phyloP scores from a whole-genome alignment of 768 basidiomycete species.

The Leccinum fibrillosum region DNA sequence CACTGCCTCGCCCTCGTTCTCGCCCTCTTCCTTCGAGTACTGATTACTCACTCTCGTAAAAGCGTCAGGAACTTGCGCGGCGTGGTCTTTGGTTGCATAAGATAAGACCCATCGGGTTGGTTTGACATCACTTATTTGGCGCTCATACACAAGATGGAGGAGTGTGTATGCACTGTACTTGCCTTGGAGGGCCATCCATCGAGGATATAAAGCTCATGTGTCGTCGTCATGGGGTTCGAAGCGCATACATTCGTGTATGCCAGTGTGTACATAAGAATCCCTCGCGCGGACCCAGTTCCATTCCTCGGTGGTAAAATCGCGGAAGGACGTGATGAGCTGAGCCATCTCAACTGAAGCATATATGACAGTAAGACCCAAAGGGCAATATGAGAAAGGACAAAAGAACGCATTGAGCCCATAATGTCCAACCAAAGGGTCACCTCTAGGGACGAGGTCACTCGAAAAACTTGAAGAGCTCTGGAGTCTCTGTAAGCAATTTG shows the following conservation, averaged over 20 bases:
- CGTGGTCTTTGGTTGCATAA: not conserved
- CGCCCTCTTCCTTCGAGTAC: not conserved
- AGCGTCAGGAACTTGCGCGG: conserved; percentile 18
- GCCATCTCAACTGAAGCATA: conserved; percentile 29
- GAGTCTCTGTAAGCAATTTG: conserved; percentile 46
- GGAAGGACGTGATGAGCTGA: conserved; percentile 43
- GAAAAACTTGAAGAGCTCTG: conserved; percentile 39
- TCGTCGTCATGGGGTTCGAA: conserved; percentile 41
- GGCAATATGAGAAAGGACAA: not conserved
- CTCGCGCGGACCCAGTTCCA: conserved; percentile 52
- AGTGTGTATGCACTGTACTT: not conserved
- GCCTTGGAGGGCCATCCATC: conserved; percentile 53
- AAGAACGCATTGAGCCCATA: conserved; percentile 46
- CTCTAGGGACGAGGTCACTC: conserved; percentile 31
- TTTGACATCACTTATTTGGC: too few relatives aligned
- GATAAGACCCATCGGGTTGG: too few relatives aligned
- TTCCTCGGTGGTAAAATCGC: conserved; percentile 43
- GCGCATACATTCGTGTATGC: conserved; percentile 34
- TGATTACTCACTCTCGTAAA: conserved; percentile 22
- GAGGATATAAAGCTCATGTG: conserved; percentile 47
- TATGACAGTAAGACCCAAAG: not conserved
- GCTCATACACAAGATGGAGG: too few relatives aligned
- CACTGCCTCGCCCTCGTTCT: conserved; percentile 4
- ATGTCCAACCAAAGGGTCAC: conserved; percentile 46
- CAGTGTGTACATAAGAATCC: conserved; percentile 13